phyloP scores from a whole-genome alignment of 345 rosid genomes.

The Syzygium jambos region DNA sequence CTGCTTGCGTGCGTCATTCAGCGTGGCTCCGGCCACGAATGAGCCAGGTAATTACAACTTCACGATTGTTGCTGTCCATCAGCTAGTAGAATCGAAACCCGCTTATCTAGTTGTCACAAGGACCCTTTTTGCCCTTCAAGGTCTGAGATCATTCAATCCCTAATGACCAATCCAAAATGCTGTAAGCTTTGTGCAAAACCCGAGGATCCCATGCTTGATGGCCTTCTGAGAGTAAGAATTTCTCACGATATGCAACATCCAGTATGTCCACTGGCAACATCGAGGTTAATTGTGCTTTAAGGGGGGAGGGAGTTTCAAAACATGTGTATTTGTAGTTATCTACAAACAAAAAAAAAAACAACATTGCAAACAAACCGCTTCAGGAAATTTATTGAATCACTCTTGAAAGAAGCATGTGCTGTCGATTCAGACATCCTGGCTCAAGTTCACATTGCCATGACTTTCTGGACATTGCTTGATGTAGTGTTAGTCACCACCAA shows the following conservation, averaged over 20 bases:
- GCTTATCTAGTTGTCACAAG: not conserved
- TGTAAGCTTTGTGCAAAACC: not conserved
- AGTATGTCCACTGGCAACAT: not conserved
- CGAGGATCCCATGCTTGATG: not conserved
- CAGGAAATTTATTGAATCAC: not conserved
- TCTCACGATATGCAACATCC: not conserved
- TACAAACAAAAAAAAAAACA: no score
- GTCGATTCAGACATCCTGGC: not conserved
- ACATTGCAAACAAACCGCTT: not conserved
- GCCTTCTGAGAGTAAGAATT: not conserved
- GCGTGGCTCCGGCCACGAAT: conserved; percentile 61
- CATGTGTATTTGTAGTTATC: not conserved
- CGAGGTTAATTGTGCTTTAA: not conserved
- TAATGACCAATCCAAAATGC: not conserved
- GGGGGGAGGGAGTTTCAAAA: not conserved
- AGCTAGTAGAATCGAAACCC: not conserved
- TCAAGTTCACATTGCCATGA: not conserved
- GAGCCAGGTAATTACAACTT: conserved; percentile 50
- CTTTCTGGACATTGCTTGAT: not conserved
- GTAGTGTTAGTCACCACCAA: not conserved
- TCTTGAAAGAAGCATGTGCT: not conserved
- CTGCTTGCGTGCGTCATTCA: conserved; percentile 71
- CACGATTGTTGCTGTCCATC: not conserved
- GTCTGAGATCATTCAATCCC: not conserved
- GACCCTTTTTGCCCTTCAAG: not conserved